Base-by-base conservation (phyloP, 495 filamentous ascomycete species). In the Penicillium chermesinum region DNA sequence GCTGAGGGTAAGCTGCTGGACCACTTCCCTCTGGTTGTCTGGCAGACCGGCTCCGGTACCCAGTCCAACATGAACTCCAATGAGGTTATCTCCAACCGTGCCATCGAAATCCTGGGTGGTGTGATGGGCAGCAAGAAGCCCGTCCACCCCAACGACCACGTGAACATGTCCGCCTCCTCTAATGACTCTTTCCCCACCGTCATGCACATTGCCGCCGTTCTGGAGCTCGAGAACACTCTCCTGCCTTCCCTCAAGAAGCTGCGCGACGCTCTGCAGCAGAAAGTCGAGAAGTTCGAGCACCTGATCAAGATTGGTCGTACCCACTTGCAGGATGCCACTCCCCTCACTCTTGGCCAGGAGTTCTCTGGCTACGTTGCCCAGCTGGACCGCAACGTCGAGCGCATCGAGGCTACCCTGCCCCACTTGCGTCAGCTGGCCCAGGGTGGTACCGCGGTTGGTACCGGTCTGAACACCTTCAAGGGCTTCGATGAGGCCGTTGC, bases 1-100 rank as follows among this genome's bases (percentile, higher is more conserved):
- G 90, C 91, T 37, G 84, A 86, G 54, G 83, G 91, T 59, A 95
- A 96, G 79, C 84, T 97, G 53, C 69, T 95, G 63, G 90, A 96
- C 70, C 93, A 98, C 81, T 98, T 98, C 75, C 93, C 91, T 46
- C 86, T 98, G 41, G 93, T 97, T 44, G 91, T 98, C 61, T 98
- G 93, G 93, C 93, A 98, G 72, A 98, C 93, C 32, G 93, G 93
- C 47, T 97, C 94, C 14, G 93, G 93, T 59, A 98, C 93, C 19
- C 93, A 98, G 75, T 95, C 90, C 64, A 98, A 98, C 82, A 98
- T 98, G 93, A 98, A 98, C 77, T 91, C 93, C 65, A 98, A 98
- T 72, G 93, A 98, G 73, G 93, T 98, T 67, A 98, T 98, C 72
- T 96, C 91, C 49, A 98, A 98, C 80, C 89, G 93, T 49, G 93